Conservation (phyloP, 345 rosid species). For the Hypericum perforatum region DNA sequence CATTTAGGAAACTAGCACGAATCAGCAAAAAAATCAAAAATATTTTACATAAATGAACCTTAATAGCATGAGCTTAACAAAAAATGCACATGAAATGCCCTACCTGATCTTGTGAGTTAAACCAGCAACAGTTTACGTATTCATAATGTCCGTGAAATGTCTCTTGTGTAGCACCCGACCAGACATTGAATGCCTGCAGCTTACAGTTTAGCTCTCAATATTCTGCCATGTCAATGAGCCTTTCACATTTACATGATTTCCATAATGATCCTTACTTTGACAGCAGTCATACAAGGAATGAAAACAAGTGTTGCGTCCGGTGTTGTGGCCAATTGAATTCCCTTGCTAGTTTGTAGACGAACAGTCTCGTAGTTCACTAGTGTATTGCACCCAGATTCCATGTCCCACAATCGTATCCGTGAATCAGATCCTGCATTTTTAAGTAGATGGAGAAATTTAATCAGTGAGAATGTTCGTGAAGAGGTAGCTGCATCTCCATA, state of each 20-base stretch:
- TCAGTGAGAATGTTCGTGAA: too few species aligned
- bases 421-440: conserved; percentile 78
- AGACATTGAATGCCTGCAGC: conserved; percentile 64
- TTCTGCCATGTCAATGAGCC: not conserved
- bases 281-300: conserved; percentile 79
- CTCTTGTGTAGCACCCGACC: conserved; percentile 59
- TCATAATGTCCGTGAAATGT: conserved; percentile 82
- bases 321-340: conserved; percentile 55
- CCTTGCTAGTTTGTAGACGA: conserved; percentile 68
- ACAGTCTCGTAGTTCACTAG: conserved; percentile 85
- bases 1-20: not conserved
- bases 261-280: conserved; percentile 39
- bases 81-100: too few species aligned
- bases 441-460: conserved; percentile 4
- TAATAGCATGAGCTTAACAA: too few species aligned
- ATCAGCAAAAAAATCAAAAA: too few species aligned
- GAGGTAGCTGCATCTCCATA: too few species aligned
- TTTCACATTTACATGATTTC: conserved; percentile 1
- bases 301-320: conserved; percentile 62
- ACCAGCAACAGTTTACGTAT: conserved; percentile 69
- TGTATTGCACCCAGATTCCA: conserved; percentile 83
- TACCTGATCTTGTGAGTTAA: conserved; percentile 75
- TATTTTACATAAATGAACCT: too few species aligned
- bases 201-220: conserved; percentile 7
- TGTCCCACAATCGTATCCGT: conserved; percentile 86